A percentile compares a stretch with the other conserved stretches of the same genome.
These are phyloP conservation scores for Fusarium ramigenum DNA, from an alignment of 2,329 filamentous ascomycete species.

Conservation along the genomic window DNA sequence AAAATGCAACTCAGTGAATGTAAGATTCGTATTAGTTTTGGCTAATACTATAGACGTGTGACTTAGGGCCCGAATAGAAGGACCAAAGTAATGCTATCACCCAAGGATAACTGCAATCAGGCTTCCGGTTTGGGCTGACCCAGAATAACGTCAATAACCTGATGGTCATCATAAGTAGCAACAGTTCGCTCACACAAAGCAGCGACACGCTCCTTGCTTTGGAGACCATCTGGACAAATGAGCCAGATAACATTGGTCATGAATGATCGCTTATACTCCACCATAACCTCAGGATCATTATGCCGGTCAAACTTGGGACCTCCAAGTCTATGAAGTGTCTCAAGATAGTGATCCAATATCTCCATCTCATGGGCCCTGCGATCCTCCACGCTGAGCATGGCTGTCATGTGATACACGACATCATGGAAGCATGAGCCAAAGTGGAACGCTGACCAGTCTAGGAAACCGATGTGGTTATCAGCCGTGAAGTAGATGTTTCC, in stretches of 20 bases:
- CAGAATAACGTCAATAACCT: conserved; percentile 46
- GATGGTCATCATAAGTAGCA: conserved; percentile 50
- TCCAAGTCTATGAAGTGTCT: conserved; percentile 16
- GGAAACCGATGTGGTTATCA: conserved; percentile 48
- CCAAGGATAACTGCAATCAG: neutral
- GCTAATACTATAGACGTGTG: too few relatives aligned
- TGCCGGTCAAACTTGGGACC: conserved; percentile 29
- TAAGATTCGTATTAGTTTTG: too few relatives aligned
- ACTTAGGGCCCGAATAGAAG: too few relatives aligned
- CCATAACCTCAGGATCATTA: conserved; percentile 35
- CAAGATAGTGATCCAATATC: conserved; percentile 35
- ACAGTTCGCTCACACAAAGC: conserved; percentile 48
- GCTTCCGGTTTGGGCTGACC: neutral
- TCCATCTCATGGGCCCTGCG: conserved; percentile 52
- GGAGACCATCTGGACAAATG: conserved; percentile 39
- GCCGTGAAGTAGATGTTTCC: conserved; percentile 55
- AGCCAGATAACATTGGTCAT: conserved; percentile 43
- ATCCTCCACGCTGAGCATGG: conserved; percentile 51
- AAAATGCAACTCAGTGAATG: too few relatives aligned
- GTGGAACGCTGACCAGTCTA: conserved; percentile 55
- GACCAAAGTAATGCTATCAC: neutral
- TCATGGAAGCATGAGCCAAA: conserved; percentile 56
- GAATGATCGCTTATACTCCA: conserved; percentile 40
- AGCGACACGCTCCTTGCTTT: conserved; percentile 49
- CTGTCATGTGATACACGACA: conserved; percentile 53